A percentile compares a stretch with the other conserved stretches of the same genome.
Evolutionary conservation across 441 rosid genomes (phyloP).

Genomic region (Euphorbia celastroides): DNA sequence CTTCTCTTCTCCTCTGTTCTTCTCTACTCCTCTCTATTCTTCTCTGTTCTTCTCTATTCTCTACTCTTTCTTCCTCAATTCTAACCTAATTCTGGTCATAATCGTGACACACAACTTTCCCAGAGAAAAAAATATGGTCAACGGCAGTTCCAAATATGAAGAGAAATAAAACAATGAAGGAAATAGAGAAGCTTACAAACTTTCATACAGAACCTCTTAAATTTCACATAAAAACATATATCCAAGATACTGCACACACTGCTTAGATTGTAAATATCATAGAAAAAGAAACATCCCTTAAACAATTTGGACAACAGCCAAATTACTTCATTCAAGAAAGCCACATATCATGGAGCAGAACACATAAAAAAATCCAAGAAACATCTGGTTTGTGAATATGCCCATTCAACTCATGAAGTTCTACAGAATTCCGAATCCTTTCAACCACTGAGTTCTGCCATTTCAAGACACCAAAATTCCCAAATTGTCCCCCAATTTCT

Average conservation of each 20-base stretch:
- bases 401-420: background rate
- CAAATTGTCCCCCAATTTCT: background rate
- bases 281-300: background rate
- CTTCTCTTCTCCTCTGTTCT: too few species aligned
- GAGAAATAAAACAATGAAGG: slow-evolving; percentile 2
- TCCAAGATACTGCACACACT: background rate
- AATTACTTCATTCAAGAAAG: background rate
- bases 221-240: background rate
- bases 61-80: too few species aligned
- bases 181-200: slow-evolving; percentile 6
- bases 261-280: background rate
- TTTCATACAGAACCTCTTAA: background rate
- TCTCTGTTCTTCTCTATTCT: too few species aligned
- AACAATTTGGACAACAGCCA: background rate
- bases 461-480: background rate
- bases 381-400: background rate
- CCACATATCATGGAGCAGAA: background rate
- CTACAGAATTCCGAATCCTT: background rate
- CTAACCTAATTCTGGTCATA: too few species aligned
- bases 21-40: too few species aligned
- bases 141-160: background rate
- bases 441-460: background rate
- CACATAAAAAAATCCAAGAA: background rate
- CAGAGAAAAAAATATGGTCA: background rate
- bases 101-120: too few species aligned